Evolutionary conservation across 1,284 basidiomycete genomes (phyloP).

Genomic region (Papiliotrema flavescens): DNA sequence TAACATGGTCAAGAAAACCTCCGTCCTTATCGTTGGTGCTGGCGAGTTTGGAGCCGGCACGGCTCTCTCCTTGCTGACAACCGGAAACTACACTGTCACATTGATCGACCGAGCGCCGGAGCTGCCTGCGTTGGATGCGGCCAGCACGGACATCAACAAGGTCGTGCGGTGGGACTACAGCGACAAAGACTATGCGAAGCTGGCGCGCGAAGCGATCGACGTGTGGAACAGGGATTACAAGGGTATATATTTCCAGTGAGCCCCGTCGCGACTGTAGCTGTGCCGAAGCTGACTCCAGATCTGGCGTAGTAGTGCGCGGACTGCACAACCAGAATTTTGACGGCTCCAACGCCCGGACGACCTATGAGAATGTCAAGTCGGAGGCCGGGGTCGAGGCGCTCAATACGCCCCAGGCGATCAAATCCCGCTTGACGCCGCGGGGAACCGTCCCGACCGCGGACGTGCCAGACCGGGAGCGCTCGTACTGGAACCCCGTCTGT

Average conservation of each 20-base stretch:
- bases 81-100: slow-evolving; percentile 44
- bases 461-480: slow-evolving; percentile 46
- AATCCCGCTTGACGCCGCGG: slow-evolving; percentile 12
- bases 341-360: slow-evolving; percentile 18
- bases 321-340: slow-evolving; percentile 24
- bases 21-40: slow-evolving; percentile 8
- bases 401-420: slow-evolving; percentile 15
- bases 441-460: slow-evolving; percentile 18
- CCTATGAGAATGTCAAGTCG: slow-evolving; percentile 1
- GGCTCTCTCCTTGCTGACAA: slow-evolving; percentile 45
- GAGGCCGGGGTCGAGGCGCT: not conserved
- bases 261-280: not conserved
- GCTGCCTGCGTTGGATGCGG: slow-evolving; percentile 48
- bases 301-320: slow-evolving; percentile 37
- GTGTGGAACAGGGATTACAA: slow-evolving; percentile 58
- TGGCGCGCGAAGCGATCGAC: slow-evolving; percentile 46
- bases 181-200: slow-evolving; percentile 33
- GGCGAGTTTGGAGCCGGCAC: slow-evolving; percentile 50
- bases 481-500: slow-evolving; percentile 69
- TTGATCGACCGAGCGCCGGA: slow-evolving; percentile 44
- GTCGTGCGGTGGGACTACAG: slow-evolving; percentile 42
- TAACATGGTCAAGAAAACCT: not conserved
- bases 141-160: slow-evolving; percentile 48
- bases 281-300: slow-evolving; percentile 13
- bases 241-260: slow-evolving; percentile 75